Evolutionary conservation across 108 stramenopile genomes (phyloP), one percentile per base, ranked within the genome.

Genomic region (Pseudonitzschia pungens): DNA sequence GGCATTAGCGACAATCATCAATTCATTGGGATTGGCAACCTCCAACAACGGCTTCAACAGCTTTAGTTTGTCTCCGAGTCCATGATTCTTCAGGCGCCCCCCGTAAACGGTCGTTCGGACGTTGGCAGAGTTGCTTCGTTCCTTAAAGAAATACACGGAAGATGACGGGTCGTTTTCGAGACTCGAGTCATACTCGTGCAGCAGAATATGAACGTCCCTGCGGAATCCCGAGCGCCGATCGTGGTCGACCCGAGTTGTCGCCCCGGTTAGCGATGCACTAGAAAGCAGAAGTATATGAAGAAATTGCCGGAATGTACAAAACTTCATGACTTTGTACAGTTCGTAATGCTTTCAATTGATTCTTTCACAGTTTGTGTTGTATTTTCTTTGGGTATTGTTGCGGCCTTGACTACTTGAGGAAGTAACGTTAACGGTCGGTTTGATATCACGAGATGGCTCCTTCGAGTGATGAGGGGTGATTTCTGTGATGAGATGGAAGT

Each of bases 41-140:
- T 67, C 66, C 26, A 67, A 27, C 9, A 67, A 29, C 12, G 66
- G 66, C 45, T 50, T 44, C 66, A 67, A 21, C 43, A 67, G 24
- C 43, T 24, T 14, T 5, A 67, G 66, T 21, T 67, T 67, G 26
- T 44, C 66, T 24, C 66, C 44, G 8, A 44, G 22, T 67, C 66
- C 66, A 15, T 31, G 32, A 9, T 50, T 4, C 28, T 67, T 32
- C 26, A 67, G n/a, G 6, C 43, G n/a, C 10, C 66, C 66, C 22
- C 66, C 66, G 29, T 67, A 67, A 5, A 67, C 44, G 45, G 66
- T 48, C 21, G 66, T 67, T 36, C 44, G 66, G 42, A 67, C 2
- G 24, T 24, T 48, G 14, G 66, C 42, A n/a, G 22, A 18, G 8
- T 32, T n/a, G 44, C 43, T 45, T 26, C 44, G 66, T 18, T 67